phyloP scores from a whole-genome alignment of 495 filamentous ascomycete genomes.

The Penicillium manginii region DNA sequence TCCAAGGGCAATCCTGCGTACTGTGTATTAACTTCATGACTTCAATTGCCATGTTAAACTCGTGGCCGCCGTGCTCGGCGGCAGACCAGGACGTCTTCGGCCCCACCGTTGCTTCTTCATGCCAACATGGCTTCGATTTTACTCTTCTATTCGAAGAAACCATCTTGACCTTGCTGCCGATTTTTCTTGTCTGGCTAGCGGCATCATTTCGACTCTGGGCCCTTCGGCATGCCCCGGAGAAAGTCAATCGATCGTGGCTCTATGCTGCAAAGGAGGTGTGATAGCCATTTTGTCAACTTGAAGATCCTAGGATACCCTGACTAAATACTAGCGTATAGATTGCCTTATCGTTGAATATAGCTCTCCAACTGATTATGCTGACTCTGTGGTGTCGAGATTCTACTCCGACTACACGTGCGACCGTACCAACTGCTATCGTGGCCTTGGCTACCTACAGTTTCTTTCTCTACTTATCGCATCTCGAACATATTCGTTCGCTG shows the following conservation, averaged over 20 bases:
- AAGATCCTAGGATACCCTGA: background rate
- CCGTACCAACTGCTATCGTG: slow-evolving; percentile 17
- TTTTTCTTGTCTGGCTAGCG: slow-evolving; percentile 8
- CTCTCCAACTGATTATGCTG: slow-evolving; percentile 19
- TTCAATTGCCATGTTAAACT: slow-evolving; percentile 1
- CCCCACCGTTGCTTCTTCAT: slow-evolving; percentile 18
- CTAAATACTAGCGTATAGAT: slow-evolving; percentile 10
- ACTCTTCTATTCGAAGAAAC: slow-evolving; percentile 28
- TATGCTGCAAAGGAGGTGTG: slow-evolving; percentile 24
- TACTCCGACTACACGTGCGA: slow-evolving; percentile 22
- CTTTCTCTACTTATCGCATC: slow-evolving; percentile 22
- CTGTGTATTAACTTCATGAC: background rate
- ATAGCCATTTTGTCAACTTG: slow-evolving; percentile 6
- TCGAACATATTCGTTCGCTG: slow-evolving; percentile 27
- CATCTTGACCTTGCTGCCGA: slow-evolving; percentile 21
- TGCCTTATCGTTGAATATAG: slow-evolving; percentile 17
- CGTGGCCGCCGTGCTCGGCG: slow-evolving; percentile 11
- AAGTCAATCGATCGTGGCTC: slow-evolving; percentile 30
- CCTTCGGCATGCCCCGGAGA: slow-evolving; percentile 16
- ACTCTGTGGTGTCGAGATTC: slow-evolving; percentile 16
- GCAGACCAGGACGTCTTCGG: slow-evolving; percentile 25
- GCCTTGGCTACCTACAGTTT: slow-evolving; percentile 9
- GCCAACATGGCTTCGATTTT: slow-evolving; percentile 28
- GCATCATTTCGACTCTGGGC: slow-evolving; percentile 13
- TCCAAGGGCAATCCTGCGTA: background rate